Conservation (phyloP, 2,329 filamentous ascomycete genomes). For the Neospermospora avenae region DNA sequence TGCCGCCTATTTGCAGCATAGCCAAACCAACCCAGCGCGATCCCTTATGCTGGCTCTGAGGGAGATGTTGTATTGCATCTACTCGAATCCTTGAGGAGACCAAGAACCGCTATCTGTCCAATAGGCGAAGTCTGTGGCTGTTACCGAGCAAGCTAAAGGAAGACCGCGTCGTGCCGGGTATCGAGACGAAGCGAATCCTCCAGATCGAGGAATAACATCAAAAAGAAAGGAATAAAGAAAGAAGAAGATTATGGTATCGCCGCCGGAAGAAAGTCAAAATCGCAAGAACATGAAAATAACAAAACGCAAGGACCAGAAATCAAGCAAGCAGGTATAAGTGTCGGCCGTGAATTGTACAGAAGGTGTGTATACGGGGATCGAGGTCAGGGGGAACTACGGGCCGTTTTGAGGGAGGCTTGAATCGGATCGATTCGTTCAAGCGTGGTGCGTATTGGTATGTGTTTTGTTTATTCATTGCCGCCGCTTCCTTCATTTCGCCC, state of each 20-base stretch:
- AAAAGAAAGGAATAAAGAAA: not conserved
- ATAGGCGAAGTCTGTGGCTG: not conserved
- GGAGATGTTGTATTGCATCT: too few species aligned
- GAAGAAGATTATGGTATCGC: conserved; percentile 30
- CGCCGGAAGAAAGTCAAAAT: conserved; percentile 11
- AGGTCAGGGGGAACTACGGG: not conserved
- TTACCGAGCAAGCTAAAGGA: too few species aligned
- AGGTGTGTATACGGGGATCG: not conserved
- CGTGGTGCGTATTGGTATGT: not conserved
- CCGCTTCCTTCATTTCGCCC: conserved; percentile 1
- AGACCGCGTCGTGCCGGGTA: too few species aligned
- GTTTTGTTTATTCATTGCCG: conserved; percentile 1
- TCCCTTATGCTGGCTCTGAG: too few species aligned
- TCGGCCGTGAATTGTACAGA: conserved; percentile 5
- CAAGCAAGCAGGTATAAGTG: conserved; percentile 6
- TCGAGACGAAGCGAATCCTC: too few species aligned
- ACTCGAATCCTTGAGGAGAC: too few species aligned
- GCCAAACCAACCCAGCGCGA: too few species aligned
- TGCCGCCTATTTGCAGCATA: too few species aligned
- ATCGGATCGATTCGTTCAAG: too few species aligned
- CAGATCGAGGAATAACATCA: too few species aligned
- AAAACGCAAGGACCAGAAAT: not conserved
- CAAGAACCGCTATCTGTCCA: not conserved
- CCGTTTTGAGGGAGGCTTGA: too few species aligned
- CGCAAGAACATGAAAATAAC: not conserved